Percentiles rank a stretch among this genome's conserved stretches.
Conservation (phyloP, 106 monocot species). For the Phalaenopsis equestris region DNA sequence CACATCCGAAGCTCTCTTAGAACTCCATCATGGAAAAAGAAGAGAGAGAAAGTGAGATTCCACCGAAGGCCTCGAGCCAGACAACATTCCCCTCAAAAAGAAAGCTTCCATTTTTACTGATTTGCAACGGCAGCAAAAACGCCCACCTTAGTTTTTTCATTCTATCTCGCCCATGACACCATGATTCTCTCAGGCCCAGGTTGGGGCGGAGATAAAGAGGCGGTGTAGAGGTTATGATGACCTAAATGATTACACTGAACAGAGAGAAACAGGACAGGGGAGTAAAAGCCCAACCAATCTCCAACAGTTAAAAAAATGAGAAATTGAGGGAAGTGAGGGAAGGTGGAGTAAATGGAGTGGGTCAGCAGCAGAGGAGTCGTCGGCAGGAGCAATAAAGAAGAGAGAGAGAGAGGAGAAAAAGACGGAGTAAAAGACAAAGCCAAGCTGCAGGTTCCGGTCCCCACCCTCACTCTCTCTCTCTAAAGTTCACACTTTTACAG, state of each 20-base stretch:
- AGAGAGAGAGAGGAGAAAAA: background rate
- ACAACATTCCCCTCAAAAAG: conserved; percentile 30
- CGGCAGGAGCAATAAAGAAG: background rate
- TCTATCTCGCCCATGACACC: conserved; percentile 1
- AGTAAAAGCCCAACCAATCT: background rate
- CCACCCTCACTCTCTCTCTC: background rate
- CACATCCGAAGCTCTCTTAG: background rate
- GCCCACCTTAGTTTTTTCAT: background rate
- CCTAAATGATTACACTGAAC: conserved; percentile 13
- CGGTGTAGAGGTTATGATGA: conserved; percentile 15
- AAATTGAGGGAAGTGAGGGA: background rate
- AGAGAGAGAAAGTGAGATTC: background rate
- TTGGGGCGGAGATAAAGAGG: conserved; percentile 1
- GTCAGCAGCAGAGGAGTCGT: background rate
- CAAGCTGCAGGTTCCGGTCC: conserved; percentile 2
- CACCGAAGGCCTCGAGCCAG: conserved; percentile 19
- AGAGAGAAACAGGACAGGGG: conserved; percentile 4
- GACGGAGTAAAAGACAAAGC: conserved; percentile 10
- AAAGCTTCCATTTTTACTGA: conserved; percentile 19
- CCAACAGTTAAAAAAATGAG: background rate
- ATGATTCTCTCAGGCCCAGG: conserved; percentile 7
- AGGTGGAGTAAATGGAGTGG: background rate
- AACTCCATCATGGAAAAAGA: background rate
- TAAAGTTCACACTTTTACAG: background rate
- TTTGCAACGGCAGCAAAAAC: background rate